These are phyloP conservation scores for Thraustochytrium sp. DNA, from an alignment of 352 stramenopile species.

Conservation along the genomic window DNA sequence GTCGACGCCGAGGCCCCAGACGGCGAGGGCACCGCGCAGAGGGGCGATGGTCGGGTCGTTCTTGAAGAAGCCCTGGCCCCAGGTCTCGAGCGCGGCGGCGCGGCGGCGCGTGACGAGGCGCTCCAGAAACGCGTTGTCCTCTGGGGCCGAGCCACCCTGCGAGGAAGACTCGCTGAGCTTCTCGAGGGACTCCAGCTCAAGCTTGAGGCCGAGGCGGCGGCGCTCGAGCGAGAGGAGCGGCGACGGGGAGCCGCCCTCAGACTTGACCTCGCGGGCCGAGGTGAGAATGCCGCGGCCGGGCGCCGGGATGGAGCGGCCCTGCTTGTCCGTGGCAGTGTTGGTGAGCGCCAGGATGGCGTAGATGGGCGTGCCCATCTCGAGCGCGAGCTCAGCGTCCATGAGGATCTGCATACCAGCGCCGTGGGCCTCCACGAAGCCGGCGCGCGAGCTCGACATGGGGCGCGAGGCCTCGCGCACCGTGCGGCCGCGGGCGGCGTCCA, in stretches of 20 bases:
- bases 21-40: slow-evolving; percentile 64
- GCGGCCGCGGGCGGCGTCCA: slow-evolving; percentile 68
- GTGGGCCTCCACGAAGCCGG: slow-evolving; percentile 78
- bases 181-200: slow-evolving; percentile 53
- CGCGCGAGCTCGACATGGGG: slow-evolving; percentile 66
- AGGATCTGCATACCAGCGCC: slow-evolving; percentile 74
- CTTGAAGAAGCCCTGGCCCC: slow-evolving; percentile 64
- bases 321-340: slow-evolving; percentile 78
- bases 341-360: slow-evolving; percentile 71
- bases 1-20: slow-evolving; percentile 69
- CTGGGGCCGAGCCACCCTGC: background rate
- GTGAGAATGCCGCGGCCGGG: slow-evolving; percentile 75
- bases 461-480: slow-evolving; percentile 72
- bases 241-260: slow-evolving; percentile 46
- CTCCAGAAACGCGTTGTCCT: background rate
- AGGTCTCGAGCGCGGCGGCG: slow-evolving; percentile 61
- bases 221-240: slow-evolving; percentile 66
- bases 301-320: slow-evolving; percentile 68
- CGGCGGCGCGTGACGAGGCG: slow-evolving; percentile 61
- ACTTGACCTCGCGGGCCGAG: slow-evolving; percentile 63
- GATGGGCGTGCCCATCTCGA: slow-evolving; percentile 76
- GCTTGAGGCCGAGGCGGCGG: slow-evolving; percentile 66
- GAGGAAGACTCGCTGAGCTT: background rate
- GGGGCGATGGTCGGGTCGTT: slow-evolving; percentile 63
- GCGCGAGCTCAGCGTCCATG: slow-evolving; percentile 72